Base-by-base conservation (phyloP, 306 rosid genomes). In the Cicer bijugum region DNA sequence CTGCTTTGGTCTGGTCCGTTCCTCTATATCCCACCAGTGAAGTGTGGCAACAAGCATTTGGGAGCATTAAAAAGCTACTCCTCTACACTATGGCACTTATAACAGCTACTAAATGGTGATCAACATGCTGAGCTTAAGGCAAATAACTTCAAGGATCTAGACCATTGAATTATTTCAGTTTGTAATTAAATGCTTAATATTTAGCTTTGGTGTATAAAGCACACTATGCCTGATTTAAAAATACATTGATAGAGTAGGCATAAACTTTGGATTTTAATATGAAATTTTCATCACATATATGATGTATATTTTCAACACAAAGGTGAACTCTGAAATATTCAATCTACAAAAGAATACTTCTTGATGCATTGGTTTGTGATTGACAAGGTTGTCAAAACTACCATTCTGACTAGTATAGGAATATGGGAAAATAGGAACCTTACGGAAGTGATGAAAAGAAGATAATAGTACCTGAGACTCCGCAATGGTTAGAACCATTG, bases 401-500 rank as follows among this genome's bases (percentile, higher is more conserved):
- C 33, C 60, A 70, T 5, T 64, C 51, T 50, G 44, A 35, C 17
- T 38, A 45, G 43, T 20, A 51, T 23, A 53, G 77, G 67, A 51
- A 77, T 33, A 35, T 23, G 46, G 77, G 61, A 45, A 77, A 17
- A 35, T 17, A 63, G 75, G 72, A 45, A 81, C 23, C 74, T 64
- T 9, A 74, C 9, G 6, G 35, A 64, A 50, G 53, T 65, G 48
- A 69, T 16, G 17, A 67, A 67, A 51, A 50, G 43, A 35, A 68
- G 73, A 74, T 65, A 66, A 40, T 72, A 55, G 66, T 79, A 95
- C 99, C 99, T 95, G 99, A 76, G 99, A 92, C 82, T 95, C 99
- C 0, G 97, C 99, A 85, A 95, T 95, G 6, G 90, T 90, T 20
- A 95, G 96, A 82, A 95, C 99, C 99, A 91, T 95, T n/a, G 99